phyloP scores from a whole-genome alignment of 768 basidiomycete species.

The Lentinula edodes region DNA sequence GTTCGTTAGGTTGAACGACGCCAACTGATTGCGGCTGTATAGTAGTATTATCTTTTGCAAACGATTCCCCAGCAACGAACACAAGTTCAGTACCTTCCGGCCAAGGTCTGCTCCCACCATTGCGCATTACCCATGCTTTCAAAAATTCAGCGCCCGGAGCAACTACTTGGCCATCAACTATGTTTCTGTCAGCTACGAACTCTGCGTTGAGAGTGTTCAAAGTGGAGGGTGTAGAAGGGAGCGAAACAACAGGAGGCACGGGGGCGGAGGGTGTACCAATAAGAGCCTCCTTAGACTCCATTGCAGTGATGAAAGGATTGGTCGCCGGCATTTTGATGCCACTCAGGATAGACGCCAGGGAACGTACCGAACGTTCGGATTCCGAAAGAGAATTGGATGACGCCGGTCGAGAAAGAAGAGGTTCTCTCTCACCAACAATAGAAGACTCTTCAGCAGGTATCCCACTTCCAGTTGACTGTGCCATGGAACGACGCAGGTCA shows the following conservation, averaged over 20 bases:
- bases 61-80: constrained; percentile 64
- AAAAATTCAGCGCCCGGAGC: constrained; percentile 84
- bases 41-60: constrained; percentile 31
- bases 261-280: background rate
- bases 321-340: constrained; percentile 14
- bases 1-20: constrained; percentile 46
- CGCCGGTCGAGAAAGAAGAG: constrained; percentile 19
- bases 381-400: constrained; percentile 8
- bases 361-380: constrained; percentile 10
- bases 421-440: constrained; percentile 21
- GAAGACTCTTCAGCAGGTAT: constrained; percentile 17
- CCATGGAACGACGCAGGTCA: background rate
- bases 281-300: constrained; percentile 4
- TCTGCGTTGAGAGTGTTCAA: constrained; percentile 36
- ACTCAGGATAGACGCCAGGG: constrained; percentile 26
- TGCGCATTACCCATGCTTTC: constrained; percentile 75
- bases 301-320: background rate
- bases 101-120: constrained; percentile 61
- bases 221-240: background rate
- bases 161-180: constrained; percentile 69
- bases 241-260: background rate
- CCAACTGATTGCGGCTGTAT: constrained; percentile 44
- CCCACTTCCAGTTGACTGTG: background rate
- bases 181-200: constrained; percentile 64
- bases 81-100: constrained; percentile 61